Evolutionary conservation across 345 rosid genomes (phyloP), one percentile per base, ranked within the genome.

Genomic region (Passiflora organensis): DNA sequence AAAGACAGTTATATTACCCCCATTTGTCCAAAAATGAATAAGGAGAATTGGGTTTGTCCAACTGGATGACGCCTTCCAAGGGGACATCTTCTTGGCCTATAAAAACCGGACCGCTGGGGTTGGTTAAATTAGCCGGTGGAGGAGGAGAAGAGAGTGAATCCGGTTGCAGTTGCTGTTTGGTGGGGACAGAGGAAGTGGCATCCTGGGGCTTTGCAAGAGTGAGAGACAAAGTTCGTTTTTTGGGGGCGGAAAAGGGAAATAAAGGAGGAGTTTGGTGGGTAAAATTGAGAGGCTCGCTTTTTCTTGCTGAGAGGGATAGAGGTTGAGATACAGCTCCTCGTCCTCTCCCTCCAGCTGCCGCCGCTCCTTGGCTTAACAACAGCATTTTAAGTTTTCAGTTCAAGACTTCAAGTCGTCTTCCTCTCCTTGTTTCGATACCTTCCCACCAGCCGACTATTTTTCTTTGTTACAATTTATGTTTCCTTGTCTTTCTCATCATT

Each of bases 51-150:
- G 85, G 88, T 60, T 82, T 88, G 36, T 88, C 98, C 66, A 88
- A 86, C 57, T 84, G 98, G 58, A 88, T 91, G 19, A 88, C 98
- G 18, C 98, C 98, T 62, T 91, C 96, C 46, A 88, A 63, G 53
- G 91, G 86, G 41, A 87, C 84, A 42, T 73, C 73, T 52, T 85
- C 88, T 42, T 74, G 86, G 58, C 78, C 78, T 45, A 86, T 84
- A 10, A 82, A 70, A 46, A 80, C 81, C 15, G 91, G 73, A 25
- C 69, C 79, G 34, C 75, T 67, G 16, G 36, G 48, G 24, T 39
- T 43, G 36, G 67, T 54, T 4, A 82, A 59, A 43, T 65, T 46
- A 48, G 78, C 60, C 2, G 75, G 23, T 51, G 75, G 23, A 23
- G 72, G 4, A n/a, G 48, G 51, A 22, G 34, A 16, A 19, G 24